Evolutionary conservation across 2,329 filamentous ascomycete species (phyloP).

Genomic region (Curvularia hawaiiensis): DNA sequence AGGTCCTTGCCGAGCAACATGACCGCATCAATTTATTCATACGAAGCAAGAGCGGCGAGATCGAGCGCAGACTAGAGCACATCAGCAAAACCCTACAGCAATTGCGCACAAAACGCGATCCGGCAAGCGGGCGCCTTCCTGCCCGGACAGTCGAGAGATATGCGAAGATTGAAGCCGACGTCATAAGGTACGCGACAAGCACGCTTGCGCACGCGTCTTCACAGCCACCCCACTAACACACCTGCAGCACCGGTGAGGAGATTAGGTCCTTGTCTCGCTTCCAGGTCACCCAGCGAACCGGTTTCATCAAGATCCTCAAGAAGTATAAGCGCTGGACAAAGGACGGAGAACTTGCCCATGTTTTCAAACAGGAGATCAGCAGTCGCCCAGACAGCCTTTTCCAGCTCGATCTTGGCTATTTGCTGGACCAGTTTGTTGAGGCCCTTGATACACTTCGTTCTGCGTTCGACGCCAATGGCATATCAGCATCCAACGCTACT

Average conservation of each 20-base stretch:
- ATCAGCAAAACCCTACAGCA: constrained; percentile 48
- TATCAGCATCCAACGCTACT: constrained; percentile 16
- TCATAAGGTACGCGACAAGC: constrained; percentile 47
- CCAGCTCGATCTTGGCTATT: constrained; percentile 64
- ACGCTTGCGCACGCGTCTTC: background rate
- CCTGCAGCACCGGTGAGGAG: constrained; percentile 68
- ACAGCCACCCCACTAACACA: constrained; percentile 17
- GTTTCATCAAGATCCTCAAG: constrained; percentile 82
- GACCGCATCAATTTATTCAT: constrained; percentile 80
- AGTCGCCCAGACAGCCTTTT: constrained; percentile 73
- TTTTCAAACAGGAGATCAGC: constrained; percentile 71
- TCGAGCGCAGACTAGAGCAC: constrained; percentile 65
- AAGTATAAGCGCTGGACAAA: constrained; percentile 91
- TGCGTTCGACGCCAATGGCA: constrained; percentile 47
- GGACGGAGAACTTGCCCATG: constrained; percentile 66
- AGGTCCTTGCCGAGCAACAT: constrained; percentile 74
- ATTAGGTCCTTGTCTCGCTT: constrained; percentile 74
- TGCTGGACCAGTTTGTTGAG: constrained; percentile 56
- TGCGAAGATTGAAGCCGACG: constrained; percentile 57
- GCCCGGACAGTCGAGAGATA: constrained; percentile 56
- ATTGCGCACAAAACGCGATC: constrained; percentile 31
- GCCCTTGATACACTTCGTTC: constrained; percentile 53
- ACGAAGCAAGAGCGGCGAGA: constrained; percentile 78
- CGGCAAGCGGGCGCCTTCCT: constrained; percentile 40
- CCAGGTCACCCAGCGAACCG: constrained; percentile 72